Evolutionary conservation across 73 alveolate genomes (phyloP).

Genomic region (Symbiodinium natans): DNA sequence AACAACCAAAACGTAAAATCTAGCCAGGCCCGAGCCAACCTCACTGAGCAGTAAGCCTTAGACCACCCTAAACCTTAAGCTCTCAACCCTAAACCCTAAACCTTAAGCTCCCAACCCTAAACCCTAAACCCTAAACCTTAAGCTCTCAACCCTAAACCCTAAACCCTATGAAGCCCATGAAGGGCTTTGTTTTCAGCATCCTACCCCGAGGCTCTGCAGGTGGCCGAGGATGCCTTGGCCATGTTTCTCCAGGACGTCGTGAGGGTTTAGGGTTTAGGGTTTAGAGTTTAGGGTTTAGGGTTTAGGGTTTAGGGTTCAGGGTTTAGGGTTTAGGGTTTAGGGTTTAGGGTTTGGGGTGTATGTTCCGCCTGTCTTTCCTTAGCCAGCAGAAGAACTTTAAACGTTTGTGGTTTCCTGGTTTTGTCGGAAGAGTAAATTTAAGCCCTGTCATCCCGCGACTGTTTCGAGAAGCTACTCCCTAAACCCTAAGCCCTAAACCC

Average conservation of each 20-base stretch:
- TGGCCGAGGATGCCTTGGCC: conserved; percentile 74
- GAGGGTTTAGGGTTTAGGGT: too few relatives aligned
- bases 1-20: too few relatives aligned
- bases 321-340: background rate
- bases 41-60: too few relatives aligned
- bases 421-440: too few relatives aligned
- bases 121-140: background rate
- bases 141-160: background rate
- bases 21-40: too few relatives aligned
- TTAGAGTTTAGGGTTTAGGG: too few relatives aligned
- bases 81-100: background rate
- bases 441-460: too few relatives aligned
- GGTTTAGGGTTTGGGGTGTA: background rate
- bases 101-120: background rate
- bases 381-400: too few relatives aligned
- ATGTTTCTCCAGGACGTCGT: conserved; percentile 79
- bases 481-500: background rate
- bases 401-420: too few relatives aligned
- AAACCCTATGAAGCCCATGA: too few relatives aligned
- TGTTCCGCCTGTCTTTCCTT: too few relatives aligned
- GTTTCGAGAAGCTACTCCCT: too few relatives aligned
- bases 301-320: background rate
- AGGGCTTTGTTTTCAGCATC: background rate
- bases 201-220: conserved; percentile 46
- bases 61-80: background rate